Percentiles rank a stretch among this genome's conserved stretches.
Evolutionary conservation across 2,329 filamentous ascomycete genomes (phyloP).

Genomic region (Penicillium sp.): DNA sequence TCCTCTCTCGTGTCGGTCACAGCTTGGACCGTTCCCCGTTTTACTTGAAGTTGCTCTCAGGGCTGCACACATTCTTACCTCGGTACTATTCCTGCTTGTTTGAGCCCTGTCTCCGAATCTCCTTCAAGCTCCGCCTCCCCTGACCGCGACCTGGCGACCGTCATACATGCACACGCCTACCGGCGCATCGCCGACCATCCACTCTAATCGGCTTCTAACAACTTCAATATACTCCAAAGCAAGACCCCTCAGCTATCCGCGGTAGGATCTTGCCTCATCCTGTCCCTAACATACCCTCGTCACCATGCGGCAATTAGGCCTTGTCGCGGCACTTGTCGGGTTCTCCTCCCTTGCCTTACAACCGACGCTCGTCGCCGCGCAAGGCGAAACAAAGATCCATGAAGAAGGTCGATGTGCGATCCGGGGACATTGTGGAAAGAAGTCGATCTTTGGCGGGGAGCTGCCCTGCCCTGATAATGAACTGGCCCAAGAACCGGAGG

Average conservation of each 20-base stretch:
- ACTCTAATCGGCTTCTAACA: not conserved
- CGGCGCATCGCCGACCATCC: conserved; percentile 15
- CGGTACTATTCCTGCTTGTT: too few relatives aligned
- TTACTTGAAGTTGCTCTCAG: too few relatives aligned
- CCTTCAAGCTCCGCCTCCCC: not conserved
- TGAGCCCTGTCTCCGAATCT: not conserved
- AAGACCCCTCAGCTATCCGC: not conserved
- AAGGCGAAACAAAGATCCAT: conserved; percentile 61
- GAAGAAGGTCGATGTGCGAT: conserved; percentile 89
- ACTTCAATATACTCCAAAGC: not conserved
- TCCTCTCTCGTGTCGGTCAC: too few relatives aligned
- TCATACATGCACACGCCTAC: conserved; percentile 10
- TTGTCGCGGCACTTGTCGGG: conserved; percentile 30
- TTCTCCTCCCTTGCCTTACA: conserved; percentile 33
- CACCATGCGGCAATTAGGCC: conserved; percentile 37
- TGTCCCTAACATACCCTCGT: not conserved
- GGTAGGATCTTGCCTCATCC: not conserved
- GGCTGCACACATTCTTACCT: too few relatives aligned
- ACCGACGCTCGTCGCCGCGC: conserved; percentile 29
- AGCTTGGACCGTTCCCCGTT: too few relatives aligned
- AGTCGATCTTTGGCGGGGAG: conserved; percentile 85
- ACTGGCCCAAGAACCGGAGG: conserved; percentile 73
- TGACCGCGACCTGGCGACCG: conserved; percentile 4
- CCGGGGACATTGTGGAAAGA: conserved; percentile 87
- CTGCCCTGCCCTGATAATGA: conserved; percentile 93